Evolutionary conservation across 225 moss, liverwort and hornwort genomes (phyloP).

Genomic region (Pseudoscleropodium purum): DNA sequence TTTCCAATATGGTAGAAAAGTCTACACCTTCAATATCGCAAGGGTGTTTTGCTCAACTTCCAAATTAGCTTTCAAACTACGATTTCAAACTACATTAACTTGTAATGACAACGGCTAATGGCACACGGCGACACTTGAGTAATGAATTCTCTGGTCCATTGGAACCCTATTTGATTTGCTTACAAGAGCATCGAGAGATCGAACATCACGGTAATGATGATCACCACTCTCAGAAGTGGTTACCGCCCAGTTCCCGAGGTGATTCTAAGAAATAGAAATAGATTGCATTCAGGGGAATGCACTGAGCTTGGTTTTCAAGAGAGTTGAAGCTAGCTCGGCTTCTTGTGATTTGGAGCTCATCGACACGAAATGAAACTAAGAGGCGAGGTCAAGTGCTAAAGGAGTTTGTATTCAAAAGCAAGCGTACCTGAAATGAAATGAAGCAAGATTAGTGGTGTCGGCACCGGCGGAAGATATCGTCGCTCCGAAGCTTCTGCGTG

Average conservation of each 20-base stretch:
- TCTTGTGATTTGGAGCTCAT: neutral
- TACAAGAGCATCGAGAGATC: neutral
- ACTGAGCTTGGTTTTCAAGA: too few relatives aligned
- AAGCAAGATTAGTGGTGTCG: neutral
- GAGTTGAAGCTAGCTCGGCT: too few relatives aligned
- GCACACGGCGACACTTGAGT: too few relatives aligned
- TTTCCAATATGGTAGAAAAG: rapidly evolving
- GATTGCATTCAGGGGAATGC: neutral
- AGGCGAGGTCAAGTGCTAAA: too few relatives aligned
- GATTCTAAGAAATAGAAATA: neutral
- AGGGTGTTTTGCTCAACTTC: neutral
- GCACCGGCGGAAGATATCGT: neutral
- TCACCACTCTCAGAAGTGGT: too few relatives aligned
- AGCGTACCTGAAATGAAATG: neutral
- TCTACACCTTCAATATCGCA: neutral
- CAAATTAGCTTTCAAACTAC: too few relatives aligned
- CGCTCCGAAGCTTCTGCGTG: neutral
- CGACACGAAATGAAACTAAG: neutral
- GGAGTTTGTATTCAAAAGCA: neutral
- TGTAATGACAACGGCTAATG: too few relatives aligned
- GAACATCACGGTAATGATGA: neutral
- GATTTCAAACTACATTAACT: neutral
- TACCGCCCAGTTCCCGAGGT: neutral
- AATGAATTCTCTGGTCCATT: neutral
- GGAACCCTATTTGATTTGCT: neutral